phyloP scores from a whole-genome alignment of 2,329 filamentous ascomycete species.

The Dichotomopilus funicola region DNA sequence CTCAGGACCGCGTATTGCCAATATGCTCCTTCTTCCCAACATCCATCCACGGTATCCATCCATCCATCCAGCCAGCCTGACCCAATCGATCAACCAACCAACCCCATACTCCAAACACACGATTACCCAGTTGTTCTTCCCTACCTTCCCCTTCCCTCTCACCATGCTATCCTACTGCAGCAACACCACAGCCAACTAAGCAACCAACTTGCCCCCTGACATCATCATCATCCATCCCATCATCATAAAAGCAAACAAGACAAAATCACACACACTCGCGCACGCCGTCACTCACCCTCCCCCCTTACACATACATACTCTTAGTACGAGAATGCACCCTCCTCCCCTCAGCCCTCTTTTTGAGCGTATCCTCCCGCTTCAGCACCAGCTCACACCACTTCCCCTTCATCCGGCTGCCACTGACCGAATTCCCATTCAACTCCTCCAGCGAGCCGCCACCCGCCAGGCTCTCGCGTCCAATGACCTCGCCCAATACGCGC shows the following conservation, averaged over 20 bases:
- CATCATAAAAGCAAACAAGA: neutral
- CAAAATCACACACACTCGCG: neutral
- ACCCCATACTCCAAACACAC: constrained; percentile 3
- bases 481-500: constrained; percentile 70
- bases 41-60: neutral
- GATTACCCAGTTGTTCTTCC: neutral
- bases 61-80: neutral
- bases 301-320: constrained; percentile 46
- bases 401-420: constrained; percentile 38
- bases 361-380: constrained; percentile 55
- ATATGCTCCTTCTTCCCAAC: neutral
- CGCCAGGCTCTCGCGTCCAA: constrained; percentile 48
- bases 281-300: neutral
- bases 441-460: constrained; percentile 25
- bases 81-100: neutral
- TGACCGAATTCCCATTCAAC: constrained; percentile 30
- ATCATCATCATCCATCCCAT: neutral
- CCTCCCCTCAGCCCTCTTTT: constrained; percentile 46
- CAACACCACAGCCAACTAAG: neutral
- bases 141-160: neutral
- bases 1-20: neutral
- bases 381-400: constrained; percentile 65
- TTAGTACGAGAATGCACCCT: constrained; percentile 51
- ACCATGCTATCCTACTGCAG: neutral
- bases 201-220: neutral